phyloP scores from a whole-genome alignment of 2,329 filamentous ascomycete genomes.

The Aspergillus texensis region DNA sequence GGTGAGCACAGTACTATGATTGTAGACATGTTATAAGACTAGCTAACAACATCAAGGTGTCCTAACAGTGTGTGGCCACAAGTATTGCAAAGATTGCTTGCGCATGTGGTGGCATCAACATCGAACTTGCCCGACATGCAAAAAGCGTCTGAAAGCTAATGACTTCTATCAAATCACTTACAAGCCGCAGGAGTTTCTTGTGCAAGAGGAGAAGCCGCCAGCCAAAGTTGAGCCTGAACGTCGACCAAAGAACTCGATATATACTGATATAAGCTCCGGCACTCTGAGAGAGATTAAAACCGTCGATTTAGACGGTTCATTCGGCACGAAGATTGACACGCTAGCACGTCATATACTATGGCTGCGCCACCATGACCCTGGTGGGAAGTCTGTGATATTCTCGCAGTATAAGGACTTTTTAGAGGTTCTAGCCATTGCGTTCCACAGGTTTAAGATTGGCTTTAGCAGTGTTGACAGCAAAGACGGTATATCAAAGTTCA shows the following conservation, averaged over 20 bases:
- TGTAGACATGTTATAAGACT: neutral
- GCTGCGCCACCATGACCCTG: conserved; percentile 80
- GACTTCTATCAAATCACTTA: conserved; percentile 86
- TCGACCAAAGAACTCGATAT: conserved; percentile 61
- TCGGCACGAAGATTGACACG: conserved; percentile 88
- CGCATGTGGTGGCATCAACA: conserved; percentile 74
- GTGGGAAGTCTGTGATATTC: conserved; percentile 91
- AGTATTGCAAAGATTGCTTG: conserved; percentile 90
- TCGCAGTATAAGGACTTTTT: conserved; percentile 88
- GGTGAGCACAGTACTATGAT: conserved; percentile 55
- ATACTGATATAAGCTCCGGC: conserved; percentile 71
- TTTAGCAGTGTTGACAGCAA: conserved; percentile 69
- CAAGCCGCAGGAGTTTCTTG: conserved; percentile 72
- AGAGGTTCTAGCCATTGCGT: conserved; percentile 69
- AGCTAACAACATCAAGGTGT: conserved; percentile 31
- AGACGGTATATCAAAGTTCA: conserved; percentile 75
- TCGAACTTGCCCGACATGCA: conserved; percentile 82
- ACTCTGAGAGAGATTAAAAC: conserved; percentile 79
- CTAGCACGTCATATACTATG: conserved; percentile 79
- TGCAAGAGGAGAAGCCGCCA: conserved; percentile 58
- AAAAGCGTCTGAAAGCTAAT: conserved; percentile 62
- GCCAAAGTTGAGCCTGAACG: conserved; percentile 32
- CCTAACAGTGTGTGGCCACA: conserved; percentile 81
- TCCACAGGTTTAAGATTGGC: conserved; percentile 72
- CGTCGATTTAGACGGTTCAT: conserved; percentile 73